A percentile compares a stretch with the other conserved stretches of the same genome.
Evolutionary conservation across 1,139 yeast species (phyloP).

Genomic region (Zhuliangozyma parablackwelliae): DNA sequence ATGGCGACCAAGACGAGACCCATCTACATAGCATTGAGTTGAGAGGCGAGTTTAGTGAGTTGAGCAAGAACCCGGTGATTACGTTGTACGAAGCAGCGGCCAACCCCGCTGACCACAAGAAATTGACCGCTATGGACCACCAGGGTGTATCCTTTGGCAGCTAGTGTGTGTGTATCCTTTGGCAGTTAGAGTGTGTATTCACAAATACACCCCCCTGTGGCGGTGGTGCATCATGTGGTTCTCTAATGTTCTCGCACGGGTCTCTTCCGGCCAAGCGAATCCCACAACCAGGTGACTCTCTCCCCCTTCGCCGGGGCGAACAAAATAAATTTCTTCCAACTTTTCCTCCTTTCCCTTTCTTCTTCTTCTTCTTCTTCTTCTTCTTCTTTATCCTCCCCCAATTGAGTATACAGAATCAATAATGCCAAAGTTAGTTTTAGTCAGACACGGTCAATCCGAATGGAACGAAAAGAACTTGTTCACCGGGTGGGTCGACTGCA

Average conservation of each 20-base stretch:
- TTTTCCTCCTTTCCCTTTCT: constrained; percentile 1
- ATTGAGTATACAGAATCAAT: not conserved
- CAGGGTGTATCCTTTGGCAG: constrained; percentile 12
- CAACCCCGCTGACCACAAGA: constrained; percentile 84
- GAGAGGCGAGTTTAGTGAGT: constrained; percentile 70
- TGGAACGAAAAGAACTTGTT: constrained; percentile 98
- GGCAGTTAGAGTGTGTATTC: constrained; percentile 6
- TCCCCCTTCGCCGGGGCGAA: too few species aligned
- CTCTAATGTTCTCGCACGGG: too few species aligned
- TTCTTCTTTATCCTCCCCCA: not conserved
- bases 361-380: not conserved
- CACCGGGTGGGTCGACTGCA: constrained; percentile 99
- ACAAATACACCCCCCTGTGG: too few species aligned
- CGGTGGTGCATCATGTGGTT: too few species aligned
- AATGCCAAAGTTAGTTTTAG: constrained; percentile 70
- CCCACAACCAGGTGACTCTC: too few species aligned
- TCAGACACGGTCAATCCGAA: constrained; percentile 98
- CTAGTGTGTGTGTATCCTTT: constrained; percentile 11
- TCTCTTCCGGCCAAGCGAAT: too few species aligned
- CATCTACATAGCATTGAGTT: constrained; percentile 70
- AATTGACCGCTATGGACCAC: constrained; percentile 12
- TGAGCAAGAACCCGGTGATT: constrained; percentile 63
- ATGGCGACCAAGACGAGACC: constrained; percentile 54
- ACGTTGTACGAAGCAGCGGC: constrained; percentile 88
- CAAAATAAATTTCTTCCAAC: not conserved